Evolutionary conservation across 192 early-diverging fungal genomes (phyloP).

Genomic region (Backusella macrospora): DNA sequence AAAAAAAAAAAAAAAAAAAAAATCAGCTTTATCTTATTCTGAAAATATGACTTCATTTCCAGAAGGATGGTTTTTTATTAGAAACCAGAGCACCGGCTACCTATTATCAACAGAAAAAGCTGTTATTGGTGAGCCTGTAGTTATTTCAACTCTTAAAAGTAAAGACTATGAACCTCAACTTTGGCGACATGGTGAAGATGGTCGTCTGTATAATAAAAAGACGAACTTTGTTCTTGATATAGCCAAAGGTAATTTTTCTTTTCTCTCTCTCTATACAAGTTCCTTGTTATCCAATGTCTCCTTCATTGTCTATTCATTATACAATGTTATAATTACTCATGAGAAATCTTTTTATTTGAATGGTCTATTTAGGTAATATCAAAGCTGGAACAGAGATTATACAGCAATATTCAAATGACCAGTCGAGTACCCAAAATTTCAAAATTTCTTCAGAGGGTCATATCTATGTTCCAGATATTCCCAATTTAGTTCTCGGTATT

Average conservation of each 20-base stretch:
- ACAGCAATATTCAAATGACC: background rate
- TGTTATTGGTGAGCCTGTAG: conserved; percentile 13
- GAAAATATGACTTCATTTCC: conserved; percentile 28
- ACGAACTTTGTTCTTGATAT: conserved; percentile 30
- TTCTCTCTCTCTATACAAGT: background rate
- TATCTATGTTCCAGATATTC: conserved; percentile 18
- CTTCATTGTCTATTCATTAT: too few relatives aligned
- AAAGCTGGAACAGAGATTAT: conserved; percentile 32
- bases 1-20: background rate
- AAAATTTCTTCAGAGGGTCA: conserved; percentile 24
- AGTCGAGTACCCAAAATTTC: background rate
- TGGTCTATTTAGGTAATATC: conserved; percentile 23
- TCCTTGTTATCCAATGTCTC: too few relatives aligned
- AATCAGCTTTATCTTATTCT: background rate
- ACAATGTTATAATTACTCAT: background rate
- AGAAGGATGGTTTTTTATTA: conserved; percentile 35
- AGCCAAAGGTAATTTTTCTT: conserved; percentile 19
- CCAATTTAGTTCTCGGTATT: conserved; percentile 29
- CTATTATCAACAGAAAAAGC: conserved; percentile 9
- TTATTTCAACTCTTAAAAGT: background rate
- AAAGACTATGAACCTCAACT: conserved; percentile 29
- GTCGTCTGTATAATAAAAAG: conserved; percentile 35
- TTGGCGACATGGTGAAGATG: conserved; percentile 25
- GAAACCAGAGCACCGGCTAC: conserved; percentile 14
- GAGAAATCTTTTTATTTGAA: too few relatives aligned